phyloP scores from a whole-genome alignment of 305 asterid species.

The Fraxinus albicans region DNA sequence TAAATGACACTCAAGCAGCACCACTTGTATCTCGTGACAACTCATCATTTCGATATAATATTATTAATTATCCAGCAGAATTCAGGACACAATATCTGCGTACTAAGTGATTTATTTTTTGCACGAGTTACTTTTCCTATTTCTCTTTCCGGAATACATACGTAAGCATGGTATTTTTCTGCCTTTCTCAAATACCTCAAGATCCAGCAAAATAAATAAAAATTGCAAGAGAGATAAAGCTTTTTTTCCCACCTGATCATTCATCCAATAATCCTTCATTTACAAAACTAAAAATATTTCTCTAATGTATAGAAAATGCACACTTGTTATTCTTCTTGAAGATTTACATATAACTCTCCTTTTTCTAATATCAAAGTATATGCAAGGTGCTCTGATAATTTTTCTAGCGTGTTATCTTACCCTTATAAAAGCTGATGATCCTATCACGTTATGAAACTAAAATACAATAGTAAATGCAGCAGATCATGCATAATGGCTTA shows the following conservation, averaged over 20 bases:
- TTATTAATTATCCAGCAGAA: neutral
- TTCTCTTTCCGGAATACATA: neutral
- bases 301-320: neutral
- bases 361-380: neutral
- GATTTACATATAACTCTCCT: neutral
- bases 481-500: neutral
- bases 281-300: neutral
- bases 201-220: constrained; percentile 4
- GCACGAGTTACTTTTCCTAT: neutral
- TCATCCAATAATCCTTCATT: constrained; percentile 12
- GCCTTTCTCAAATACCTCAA: neutral
- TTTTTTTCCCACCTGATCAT: neutral
- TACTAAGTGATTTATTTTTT: neutral
- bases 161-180: neutral
- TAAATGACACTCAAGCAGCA: constrained; percentile 7
- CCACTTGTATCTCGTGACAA: neutral
- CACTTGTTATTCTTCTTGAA: neutral
- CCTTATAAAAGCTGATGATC: constrained; percentile 8
- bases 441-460: constrained; percentile 3
- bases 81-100: neutral
- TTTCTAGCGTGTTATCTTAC: neutral
- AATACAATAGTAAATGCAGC: neutral
- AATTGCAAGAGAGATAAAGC: neutral
- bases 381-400: neutral
- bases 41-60: neutral